Conservation (phyloP, 108 stramenopile genomes). For the Skeletonema marinoi region DNA sequence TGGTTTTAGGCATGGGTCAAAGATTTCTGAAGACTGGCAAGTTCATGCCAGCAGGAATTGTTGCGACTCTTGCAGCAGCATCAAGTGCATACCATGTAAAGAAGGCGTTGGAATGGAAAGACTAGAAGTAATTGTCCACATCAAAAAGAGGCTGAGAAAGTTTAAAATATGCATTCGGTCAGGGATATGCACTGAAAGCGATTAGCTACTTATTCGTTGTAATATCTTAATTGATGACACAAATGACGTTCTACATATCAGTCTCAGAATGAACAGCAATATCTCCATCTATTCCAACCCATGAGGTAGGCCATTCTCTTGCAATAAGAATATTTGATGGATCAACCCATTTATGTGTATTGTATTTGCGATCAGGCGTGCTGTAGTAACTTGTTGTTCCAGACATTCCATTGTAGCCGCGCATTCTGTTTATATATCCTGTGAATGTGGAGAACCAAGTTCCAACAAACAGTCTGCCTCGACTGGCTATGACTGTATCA, state of each 20-base stretch:
- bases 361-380: constrained; percentile 53
- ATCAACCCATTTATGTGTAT: constrained; percentile 61
- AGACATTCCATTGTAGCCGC: constrained; percentile 77
- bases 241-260: background rate
- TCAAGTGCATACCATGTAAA: constrained; percentile 41
- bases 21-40: constrained; percentile 71
- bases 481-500: constrained; percentile 88
- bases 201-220: too few species aligned
- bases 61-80: constrained; percentile 18
- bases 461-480: constrained; percentile 87
- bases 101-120: constrained; percentile 52
- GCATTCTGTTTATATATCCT: constrained; percentile 90
- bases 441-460: constrained; percentile 94
- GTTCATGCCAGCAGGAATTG: constrained; percentile 77
- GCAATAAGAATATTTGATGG: constrained; percentile 37
- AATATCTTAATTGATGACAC: too few species aligned
- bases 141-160: background rate
- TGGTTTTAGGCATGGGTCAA: constrained; percentile 75
- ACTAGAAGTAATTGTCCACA: background rate
- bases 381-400: constrained; percentile 74
- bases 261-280: constrained; percentile 52
- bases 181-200: too few species aligned
- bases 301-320: constrained; percentile 60
- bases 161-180: too few species aligned
- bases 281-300: constrained; percentile 80